phyloP scores from a whole-genome alignment of 495 filamentous ascomycete genomes.

The Lepraria neglecta region DNA sequence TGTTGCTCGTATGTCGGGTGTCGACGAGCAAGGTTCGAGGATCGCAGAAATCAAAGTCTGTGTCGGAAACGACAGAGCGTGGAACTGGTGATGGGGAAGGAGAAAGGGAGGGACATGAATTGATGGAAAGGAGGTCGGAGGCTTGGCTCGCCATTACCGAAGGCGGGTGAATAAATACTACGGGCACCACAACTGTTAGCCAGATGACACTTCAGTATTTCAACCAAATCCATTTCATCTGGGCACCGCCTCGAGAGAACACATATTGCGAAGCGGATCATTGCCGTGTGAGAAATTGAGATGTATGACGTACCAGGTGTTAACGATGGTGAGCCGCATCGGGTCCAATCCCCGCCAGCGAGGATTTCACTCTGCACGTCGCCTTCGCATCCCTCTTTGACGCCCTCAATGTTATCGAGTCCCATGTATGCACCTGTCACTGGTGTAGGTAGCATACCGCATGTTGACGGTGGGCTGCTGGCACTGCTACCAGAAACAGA shows the following conservation, averaged over 20 bases:
- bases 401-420: constrained; percentile 66
- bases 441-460: constrained; percentile 73
- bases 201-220: constrained; percentile 12
- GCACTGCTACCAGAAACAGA: constrained; percentile 77
- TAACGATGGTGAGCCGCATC: constrained; percentile 74
- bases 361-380: constrained; percentile 71
- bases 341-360: constrained; percentile 68
- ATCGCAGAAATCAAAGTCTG: constrained; percentile 83
- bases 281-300: constrained; percentile 26
- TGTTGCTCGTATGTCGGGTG: constrained; percentile 46
- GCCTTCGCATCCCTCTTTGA: constrained; percentile 74
- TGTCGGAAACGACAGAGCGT: constrained; percentile 57
- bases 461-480: constrained; percentile 77
- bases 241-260: too few species aligned
- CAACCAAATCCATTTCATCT: not conserved
- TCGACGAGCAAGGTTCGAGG: constrained; percentile 85
- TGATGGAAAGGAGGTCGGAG: constrained; percentile 66
- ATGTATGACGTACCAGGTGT: constrained; percentile 78
- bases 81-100: constrained; percentile 67
- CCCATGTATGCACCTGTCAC: constrained; percentile 72
- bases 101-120: constrained; percentile 71
- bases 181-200: constrained; percentile 26
- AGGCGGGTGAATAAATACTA: constrained; percentile 78
- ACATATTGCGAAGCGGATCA: not conserved
- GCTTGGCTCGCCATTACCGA: constrained; percentile 58